Evolutionary conservation across 2,329 filamentous ascomycete genomes (phyloP), one percentile per base, ranked within the genome.

Genomic region (Aspergillus fumigatus): DNA sequence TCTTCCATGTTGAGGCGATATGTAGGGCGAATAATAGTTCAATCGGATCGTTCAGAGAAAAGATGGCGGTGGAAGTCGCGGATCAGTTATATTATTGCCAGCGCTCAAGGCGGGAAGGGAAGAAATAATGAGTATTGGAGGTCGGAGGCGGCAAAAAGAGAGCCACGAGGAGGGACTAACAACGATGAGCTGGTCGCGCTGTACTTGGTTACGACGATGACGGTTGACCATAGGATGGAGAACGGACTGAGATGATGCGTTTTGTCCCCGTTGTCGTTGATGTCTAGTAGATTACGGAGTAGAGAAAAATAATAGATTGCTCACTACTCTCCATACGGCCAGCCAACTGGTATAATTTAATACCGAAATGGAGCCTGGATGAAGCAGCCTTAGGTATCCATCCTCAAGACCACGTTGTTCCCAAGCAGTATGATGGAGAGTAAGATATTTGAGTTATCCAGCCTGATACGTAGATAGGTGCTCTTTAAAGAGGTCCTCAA

Each of bases 71-170:
- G 57, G 43, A 55, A 14, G 19, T 23, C 17, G 23, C 21, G 43
- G 48, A 51, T 48, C 48, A 50, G 26, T 48, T 25, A 48, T 43
- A 41, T 57, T 51, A 55, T 58, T 55, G 56, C 50, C 53, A 54
- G 64, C 62, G 62, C 62, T 66, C 62, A 61, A 64, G 59, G 63
- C 64, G 62, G 59, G 50, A 61, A 59, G 41, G 23, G 25, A 52
- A 52, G 52, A 59, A 58, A 56, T 53, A 47, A 27, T 27, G 45
- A 11, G 25, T 52, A 21, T 32, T 7, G 25, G 50, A 27, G 17
- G 40, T 2, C 40, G 27, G 21, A 17, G 25, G 6, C 25, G 25
- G 25, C 25, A 26, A 17, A 35, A 58, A 27, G 40, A 11, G 53
- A 29, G 40, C 14, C 25, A 47, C 40, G 7, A 17, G 17, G n/a